phyloP scores from a whole-genome alignment of 148 eudicot species.

The Amaranthus cruentus region DNA sequence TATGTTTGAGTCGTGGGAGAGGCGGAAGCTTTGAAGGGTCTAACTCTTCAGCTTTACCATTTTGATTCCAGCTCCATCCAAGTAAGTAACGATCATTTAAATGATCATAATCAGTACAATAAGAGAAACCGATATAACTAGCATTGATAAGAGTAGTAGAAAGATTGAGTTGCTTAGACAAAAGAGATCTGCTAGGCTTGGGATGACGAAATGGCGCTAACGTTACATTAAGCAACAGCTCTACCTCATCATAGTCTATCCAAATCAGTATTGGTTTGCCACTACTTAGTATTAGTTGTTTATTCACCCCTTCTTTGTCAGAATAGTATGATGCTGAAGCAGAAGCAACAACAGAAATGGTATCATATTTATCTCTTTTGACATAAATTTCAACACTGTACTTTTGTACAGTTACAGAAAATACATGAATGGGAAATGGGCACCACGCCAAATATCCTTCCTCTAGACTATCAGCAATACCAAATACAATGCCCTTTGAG shows the following conservation, averaged over 20 bases:
- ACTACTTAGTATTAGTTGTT: slow-evolving; percentile 14
- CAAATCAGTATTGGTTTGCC: slow-evolving; percentile 19
- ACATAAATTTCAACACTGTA: no score
- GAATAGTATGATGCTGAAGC: slow-evolving; percentile 22
- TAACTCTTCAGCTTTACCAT: slow-evolving; percentile 25
- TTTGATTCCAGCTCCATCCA: slow-evolving; percentile 30
- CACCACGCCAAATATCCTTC: no score
- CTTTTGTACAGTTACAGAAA: no score
- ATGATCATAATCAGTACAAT: not conserved
- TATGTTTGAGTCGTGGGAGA: slow-evolving; percentile 8
- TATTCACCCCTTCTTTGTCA: slow-evolving; percentile 15
- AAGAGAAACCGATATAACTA: slow-evolving; percentile 22
- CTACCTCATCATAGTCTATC: slow-evolving; percentile 22
- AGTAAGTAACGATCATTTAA: slow-evolving; percentile 19
- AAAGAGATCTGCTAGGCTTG: slow-evolving; percentile 19
- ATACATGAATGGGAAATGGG: no score
- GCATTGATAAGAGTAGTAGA: slow-evolving; percentile 13
- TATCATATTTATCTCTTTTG: slow-evolving; percentile 2
- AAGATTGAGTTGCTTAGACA: slow-evolving; percentile 21
- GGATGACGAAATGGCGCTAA: slow-evolving; percentile 16
- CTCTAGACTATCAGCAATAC: no score
- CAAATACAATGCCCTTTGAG: not conserved
- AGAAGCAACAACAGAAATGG: slow-evolving; percentile 25
- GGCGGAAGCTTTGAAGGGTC: slow-evolving; percentile 20
- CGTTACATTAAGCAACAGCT: slow-evolving; percentile 20